Base-by-base conservation (phyloP, 1,284 basidiomycete genomes). In the Melanopsichium pennsylvanicum region DNA sequence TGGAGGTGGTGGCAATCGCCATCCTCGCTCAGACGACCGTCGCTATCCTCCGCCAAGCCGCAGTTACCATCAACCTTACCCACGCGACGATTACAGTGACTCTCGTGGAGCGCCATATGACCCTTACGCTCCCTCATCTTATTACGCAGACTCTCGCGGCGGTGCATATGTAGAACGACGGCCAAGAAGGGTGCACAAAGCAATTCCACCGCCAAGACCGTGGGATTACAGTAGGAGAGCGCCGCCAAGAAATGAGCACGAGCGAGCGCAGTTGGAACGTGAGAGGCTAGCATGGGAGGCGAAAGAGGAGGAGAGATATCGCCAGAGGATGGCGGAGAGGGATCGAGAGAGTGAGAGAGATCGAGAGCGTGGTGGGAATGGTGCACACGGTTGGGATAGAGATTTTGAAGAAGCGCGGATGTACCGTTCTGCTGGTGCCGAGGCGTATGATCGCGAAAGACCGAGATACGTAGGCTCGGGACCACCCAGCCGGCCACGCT, bases 221-320 rank as follows among this genome's bases (percentile, higher is more conserved):
- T 67, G 63, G 63, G 52, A 60, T 44, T 67, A 67, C 27, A 49
- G 41, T n/a, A 47, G 63, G 2, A 50, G 63, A 32, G 57, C 63
- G 10, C n/a, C 37, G 32, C 63, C 63, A 5, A 46, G 63, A 4
- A 60, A 13, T 15, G 63, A 67, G 21, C 47, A 60, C 41, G 63
- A 60, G 33, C 27, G 48, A n/a, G 34, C 41, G 9, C 57, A 45
- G 32, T 44, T 67, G 13, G 63, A 67, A 33, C 21, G 55, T 4
- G 63, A 67, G 36, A 38, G 63, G 11, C 49, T 56, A 32, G 49
- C 48, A 16, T 67, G 63, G 63, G 63, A 67, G 45, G 52, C 52
- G 4, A 58, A 54, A 22, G 63, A 67, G 48, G 49, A 29, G 36
- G 57, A 60, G 35, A 37, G 63, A 18, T 67, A 55, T 22, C 42